Evolutionary conservation across 2,329 filamentous ascomycete genomes (phyloP).

Genomic region (Cladobotryum protrusum): DNA sequence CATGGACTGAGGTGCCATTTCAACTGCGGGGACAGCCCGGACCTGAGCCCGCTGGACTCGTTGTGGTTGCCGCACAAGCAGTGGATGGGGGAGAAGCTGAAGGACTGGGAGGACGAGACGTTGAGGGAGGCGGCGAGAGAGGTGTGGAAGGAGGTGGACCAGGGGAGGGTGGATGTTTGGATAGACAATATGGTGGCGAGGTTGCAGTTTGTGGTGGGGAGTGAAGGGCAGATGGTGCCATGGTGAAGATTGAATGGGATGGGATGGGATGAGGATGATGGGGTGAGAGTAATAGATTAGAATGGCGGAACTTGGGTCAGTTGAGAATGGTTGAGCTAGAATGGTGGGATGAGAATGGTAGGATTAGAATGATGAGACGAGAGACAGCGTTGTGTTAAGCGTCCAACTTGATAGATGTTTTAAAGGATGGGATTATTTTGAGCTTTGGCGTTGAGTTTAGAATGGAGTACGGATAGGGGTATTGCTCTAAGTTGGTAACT

Average conservation of each 20-base stretch:
- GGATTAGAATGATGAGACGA: too few species aligned
- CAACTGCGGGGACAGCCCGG: constrained; percentile 32
- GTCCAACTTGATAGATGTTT: too few species aligned
- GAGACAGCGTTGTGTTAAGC: too few species aligned
- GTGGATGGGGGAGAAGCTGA: constrained; percentile 22
- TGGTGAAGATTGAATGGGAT: constrained; percentile 16
- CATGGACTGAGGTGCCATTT: constrained; percentile 27
- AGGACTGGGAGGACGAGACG: constrained; percentile 29
- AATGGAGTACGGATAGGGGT: too few species aligned
- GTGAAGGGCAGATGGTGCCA: constrained; percentile 25
- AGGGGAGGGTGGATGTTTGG: constrained; percentile 30
- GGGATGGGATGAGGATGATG: too few species aligned
- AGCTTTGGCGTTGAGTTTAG: too few species aligned
- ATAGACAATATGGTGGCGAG: constrained; percentile 32
- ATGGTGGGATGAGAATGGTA: too few species aligned
- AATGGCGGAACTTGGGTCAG: too few species aligned
- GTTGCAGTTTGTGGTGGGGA: constrained; percentile 26
- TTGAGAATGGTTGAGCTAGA: too few species aligned
- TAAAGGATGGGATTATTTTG: too few species aligned
- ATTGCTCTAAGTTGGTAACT: too few species aligned
- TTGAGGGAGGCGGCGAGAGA: constrained; percentile 25
- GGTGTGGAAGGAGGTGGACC: constrained; percentile 23
- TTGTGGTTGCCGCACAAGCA: constrained; percentile 30
- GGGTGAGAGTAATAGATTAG: too few species aligned
- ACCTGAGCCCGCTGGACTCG: constrained; percentile 30